phyloP scores from a whole-genome alignment of 1,284 basidiomycete genomes.

The Exobasidium rhododendri region DNA sequence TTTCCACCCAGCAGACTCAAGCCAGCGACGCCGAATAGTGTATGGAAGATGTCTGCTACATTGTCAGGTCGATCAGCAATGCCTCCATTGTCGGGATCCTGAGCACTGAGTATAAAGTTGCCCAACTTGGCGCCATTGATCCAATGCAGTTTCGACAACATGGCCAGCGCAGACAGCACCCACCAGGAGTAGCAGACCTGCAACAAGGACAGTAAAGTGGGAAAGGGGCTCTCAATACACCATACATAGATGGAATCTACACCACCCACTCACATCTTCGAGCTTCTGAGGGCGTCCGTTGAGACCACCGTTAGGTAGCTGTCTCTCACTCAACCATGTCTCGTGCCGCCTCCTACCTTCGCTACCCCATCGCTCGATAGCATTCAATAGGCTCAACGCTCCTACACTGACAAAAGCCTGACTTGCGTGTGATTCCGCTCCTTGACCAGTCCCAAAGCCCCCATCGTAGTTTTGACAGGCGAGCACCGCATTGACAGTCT shows the following conservation, averaged over 20 bases:
- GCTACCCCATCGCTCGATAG: constrained; percentile 61
- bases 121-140: constrained; percentile 79
- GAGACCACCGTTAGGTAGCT: constrained; percentile 85
- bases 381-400: constrained; percentile 78
- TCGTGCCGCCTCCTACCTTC: constrained; percentile 61
- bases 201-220: constrained; percentile 59
- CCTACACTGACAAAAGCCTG: constrained; percentile 90
- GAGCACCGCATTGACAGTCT: constrained; percentile 70
- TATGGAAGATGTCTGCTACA: constrained; percentile 94
- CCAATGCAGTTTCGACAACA: constrained; percentile 80
- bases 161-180: constrained; percentile 84
- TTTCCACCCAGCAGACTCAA: neutral
- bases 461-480: constrained; percentile 90
- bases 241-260: neutral
- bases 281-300: constrained; percentile 96
- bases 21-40: constrained; percentile 85
- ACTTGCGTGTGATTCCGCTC: constrained; percentile 86
- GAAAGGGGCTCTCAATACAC: no score
- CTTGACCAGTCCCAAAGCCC: constrained; percentile 78
- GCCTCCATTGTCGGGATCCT: constrained; percentile 87
- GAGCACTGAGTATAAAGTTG: constrained; percentile 80
- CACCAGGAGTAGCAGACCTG: constrained; percentile 89
- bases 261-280: constrained; percentile 66
- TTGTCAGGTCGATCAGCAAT: constrained; percentile 92
- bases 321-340: constrained; percentile 91